phyloP scores from a whole-genome alignment of 129 eudicot species.

The Flaveria sonorensis region DNA sequence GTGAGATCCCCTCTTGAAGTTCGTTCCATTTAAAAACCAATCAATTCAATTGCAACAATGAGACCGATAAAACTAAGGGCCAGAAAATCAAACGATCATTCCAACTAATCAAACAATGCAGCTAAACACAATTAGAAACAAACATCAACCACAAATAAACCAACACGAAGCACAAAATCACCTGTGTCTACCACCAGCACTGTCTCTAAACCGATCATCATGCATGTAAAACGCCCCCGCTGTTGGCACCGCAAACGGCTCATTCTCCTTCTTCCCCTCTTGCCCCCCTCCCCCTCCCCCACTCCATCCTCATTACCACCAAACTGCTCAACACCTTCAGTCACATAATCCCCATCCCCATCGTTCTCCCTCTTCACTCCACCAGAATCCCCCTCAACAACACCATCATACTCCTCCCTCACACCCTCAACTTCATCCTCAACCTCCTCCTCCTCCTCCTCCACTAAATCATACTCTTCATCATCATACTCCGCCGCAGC shows the following conservation, averaged over 20 bases:
- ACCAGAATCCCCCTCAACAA: constrained; percentile 28
- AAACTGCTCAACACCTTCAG: constrained; percentile 33
- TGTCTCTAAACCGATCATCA: constrained; percentile 82
- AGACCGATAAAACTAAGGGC: constrained; percentile 2
- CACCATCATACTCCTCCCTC: constrained; percentile 17
- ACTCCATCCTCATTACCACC: constrained; percentile 29
- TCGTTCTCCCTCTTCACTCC: constrained; percentile 30
- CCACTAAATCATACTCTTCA: constrained; percentile 49
- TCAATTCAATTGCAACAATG: constrained; percentile 11
- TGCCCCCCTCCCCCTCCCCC: constrained; percentile 17
- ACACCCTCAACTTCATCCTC: constrained; percentile 28
- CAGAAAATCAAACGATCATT: background rate
- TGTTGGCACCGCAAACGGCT: constrained; percentile 91
- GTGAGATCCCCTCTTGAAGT: background rate
- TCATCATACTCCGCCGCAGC: constrained; percentile 82
- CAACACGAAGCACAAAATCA: constrained; percentile 24
- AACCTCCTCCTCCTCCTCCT: constrained; percentile 47
- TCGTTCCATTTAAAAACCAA: background rate
- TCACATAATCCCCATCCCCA: constrained; percentile 30
- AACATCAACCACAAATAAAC: background rate
- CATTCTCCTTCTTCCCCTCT: constrained; percentile 76
- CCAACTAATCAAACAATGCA: background rate
- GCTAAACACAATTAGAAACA: background rate
- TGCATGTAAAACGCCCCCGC: constrained; percentile 99
- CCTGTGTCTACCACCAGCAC: constrained; percentile 76